phyloP scores from a whole-genome alignment of 225 moss, liverwort and hornwort genomes.

The Pseudisothecium myosuroides region DNA sequence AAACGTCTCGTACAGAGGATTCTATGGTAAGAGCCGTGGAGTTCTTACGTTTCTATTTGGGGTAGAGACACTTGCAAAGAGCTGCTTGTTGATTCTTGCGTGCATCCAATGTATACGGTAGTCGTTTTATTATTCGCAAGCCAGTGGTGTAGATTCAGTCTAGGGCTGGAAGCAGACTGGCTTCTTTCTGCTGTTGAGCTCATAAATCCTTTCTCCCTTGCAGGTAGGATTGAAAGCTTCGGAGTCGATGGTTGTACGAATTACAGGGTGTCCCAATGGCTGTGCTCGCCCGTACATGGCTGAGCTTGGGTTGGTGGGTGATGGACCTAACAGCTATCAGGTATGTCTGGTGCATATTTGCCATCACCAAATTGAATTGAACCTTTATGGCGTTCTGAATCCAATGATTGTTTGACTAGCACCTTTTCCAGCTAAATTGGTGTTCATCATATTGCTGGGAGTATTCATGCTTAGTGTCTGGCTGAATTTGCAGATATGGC shows the following conservation, averaged over 20 bases:
- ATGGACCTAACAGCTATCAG: conserved; percentile 98
- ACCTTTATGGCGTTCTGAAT: background rate
- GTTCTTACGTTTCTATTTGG: background rate
- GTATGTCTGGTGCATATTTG: conserved; percentile 5
- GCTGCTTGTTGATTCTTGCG: background rate
- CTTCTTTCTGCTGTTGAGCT: background rate
- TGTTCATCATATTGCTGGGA: background rate
- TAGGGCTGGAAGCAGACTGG: background rate
- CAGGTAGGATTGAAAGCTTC: conserved; percentile 35
- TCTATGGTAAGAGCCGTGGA: background rate
- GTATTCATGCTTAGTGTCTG: background rate
- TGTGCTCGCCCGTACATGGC: conserved; percentile 85
- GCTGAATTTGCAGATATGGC: conserved; percentile 53
- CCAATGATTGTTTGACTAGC: too few species aligned
- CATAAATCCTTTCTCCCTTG: background rate
- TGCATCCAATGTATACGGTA: background rate
- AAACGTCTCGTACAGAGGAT: background rate
- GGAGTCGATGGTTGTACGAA: conserved; percentile 72
- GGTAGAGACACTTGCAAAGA: background rate
- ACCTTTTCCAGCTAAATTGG: background rate
- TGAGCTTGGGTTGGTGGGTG: conserved; percentile 72
- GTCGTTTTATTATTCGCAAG: background rate
- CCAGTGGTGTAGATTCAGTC: background rate
- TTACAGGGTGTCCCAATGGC: conserved; percentile 96
- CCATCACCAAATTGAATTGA: background rate